Evolutionary conservation across 495 filamentous ascomycete species (phyloP).

Genomic region (Xylaria scruposa): DNA sequence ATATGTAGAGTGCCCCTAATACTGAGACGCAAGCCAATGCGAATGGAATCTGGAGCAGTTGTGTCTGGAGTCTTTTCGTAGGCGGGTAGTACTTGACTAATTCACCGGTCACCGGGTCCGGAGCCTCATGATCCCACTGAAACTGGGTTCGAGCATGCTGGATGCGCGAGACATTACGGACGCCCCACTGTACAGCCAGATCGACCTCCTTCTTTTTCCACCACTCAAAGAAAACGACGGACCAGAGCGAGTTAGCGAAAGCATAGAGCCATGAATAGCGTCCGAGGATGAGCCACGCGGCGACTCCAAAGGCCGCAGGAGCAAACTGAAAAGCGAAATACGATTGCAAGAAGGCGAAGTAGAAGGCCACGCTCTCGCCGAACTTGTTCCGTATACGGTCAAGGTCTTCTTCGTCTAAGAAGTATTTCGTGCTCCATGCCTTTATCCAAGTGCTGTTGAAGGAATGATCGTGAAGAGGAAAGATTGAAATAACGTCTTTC

Average conservation of each 20-base stretch:
- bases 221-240: constrained; percentile 90
- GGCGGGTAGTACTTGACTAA: constrained; percentile 77
- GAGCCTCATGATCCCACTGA: constrained; percentile 72
- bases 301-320: constrained; percentile 82
- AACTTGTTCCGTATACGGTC: constrained; percentile 86
- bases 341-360: constrained; percentile 93
- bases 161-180: constrained; percentile 83
- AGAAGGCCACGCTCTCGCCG: constrained; percentile 94
- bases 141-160: constrained; percentile 80
- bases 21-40: constrained; percentile 71
- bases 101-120: constrained; percentile 88
- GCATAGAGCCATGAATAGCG: constrained; percentile 86
- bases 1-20: constrained; percentile 81
- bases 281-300: constrained; percentile 82
- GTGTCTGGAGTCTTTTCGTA: constrained; percentile 75
- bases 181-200: constrained; percentile 89
- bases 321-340: constrained; percentile 89
- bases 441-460: constrained; percentile 93
- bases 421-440: constrained; percentile 83
- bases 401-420: constrained; percentile 77
- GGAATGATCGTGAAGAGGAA: constrained; percentile 84
- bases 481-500: constrained; percentile 83
- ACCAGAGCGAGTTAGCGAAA: constrained; percentile 83
- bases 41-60: constrained; percentile 89
- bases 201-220: constrained; percentile 97